Conservation (phyloP, 1,139 yeast species). For the Martiniozyma asiatica region DNA sequence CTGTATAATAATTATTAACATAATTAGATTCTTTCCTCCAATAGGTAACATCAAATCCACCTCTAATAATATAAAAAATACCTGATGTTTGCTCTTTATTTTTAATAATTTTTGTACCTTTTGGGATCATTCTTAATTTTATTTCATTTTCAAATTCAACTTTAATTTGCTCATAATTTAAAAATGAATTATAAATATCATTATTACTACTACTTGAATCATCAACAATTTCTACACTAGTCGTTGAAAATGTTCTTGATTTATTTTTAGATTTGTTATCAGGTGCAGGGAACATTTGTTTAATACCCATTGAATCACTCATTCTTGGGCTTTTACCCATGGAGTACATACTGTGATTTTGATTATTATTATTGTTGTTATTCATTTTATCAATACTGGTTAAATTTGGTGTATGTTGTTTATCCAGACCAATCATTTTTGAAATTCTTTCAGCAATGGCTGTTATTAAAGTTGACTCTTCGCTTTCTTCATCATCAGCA, state of each 20-base stretch:
- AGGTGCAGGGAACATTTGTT: slow-evolving; percentile 4
- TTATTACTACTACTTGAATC: slow-evolving; percentile 4
- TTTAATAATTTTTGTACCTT: slow-evolving; percentile 46
- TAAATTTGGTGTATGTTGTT: too few species aligned
- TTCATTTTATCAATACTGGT: slow-evolving; percentile 3
- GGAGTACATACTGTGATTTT: too few species aligned
- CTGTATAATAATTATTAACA: slow-evolving; percentile 12
- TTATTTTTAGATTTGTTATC: slow-evolving; percentile 4
- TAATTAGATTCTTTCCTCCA: slow-evolving; percentile 15
- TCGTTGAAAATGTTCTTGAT: slow-evolving; percentile 17
- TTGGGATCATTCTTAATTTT: slow-evolving; percentile 41
- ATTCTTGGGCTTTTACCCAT: slow-evolving; percentile 14
- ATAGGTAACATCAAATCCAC: slow-evolving; percentile 52
- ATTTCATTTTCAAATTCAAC: slow-evolving; percentile 53
- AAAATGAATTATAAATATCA: slow-evolving; percentile 9
- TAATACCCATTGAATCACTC: slow-evolving; percentile 11
- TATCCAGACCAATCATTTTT: slow-evolving; percentile 53
- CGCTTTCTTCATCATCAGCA: slow-evolving; percentile 58
- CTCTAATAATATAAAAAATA: slow-evolving; percentile 67
- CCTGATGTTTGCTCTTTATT: slow-evolving; percentile 66
- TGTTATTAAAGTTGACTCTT: slow-evolving; percentile 54
- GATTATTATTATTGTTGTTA: too few species aligned
- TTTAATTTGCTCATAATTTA: slow-evolving; percentile 41
- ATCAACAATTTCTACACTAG: slow-evolving; percentile 6
- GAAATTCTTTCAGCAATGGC: slow-evolving; percentile 73